phyloP scores from a whole-genome alignment of 805 yeast genomes.

The Yamadazyma scolyti region DNA sequence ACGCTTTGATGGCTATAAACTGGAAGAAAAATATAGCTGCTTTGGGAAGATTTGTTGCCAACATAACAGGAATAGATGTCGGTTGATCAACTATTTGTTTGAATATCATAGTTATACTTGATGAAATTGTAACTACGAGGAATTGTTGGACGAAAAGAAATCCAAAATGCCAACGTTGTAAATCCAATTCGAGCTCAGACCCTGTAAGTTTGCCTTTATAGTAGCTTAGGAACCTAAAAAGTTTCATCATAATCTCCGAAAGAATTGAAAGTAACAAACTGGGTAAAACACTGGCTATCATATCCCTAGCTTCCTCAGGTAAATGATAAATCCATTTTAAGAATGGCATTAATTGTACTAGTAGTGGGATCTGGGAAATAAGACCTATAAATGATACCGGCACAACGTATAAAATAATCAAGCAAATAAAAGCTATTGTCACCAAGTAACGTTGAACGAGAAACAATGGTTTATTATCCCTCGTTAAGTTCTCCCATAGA shows the following conservation, averaged over 20 bases:
- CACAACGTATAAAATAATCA: slow-evolving; percentile 64
- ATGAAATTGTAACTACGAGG: slow-evolving; percentile 78
- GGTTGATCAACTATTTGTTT: slow-evolving; percentile 67
- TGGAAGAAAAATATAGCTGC: slow-evolving; percentile 85
- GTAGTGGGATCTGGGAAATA: slow-evolving; percentile 67
- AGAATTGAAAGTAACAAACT: slow-evolving; percentile 60
- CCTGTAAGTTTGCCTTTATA: slow-evolving; percentile 61
- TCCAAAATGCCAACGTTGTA: slow-evolving; percentile 74
- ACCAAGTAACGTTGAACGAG: slow-evolving; percentile 42
- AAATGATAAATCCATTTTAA: slow-evolving; percentile 50
- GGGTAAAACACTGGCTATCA: slow-evolving; percentile 63
- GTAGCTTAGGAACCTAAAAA: slow-evolving; percentile 52
- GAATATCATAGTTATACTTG: slow-evolving; percentile 65
- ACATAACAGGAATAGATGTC: slow-evolving; percentile 61
- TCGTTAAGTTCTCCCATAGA: slow-evolving; percentile 61
- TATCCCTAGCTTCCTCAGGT: slow-evolving; percentile 51
- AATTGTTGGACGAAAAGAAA: slow-evolving; percentile 82
- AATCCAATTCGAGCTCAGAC: slow-evolving; percentile 60
- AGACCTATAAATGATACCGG: slow-evolving; percentile 82
- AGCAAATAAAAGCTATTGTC: slow-evolving; percentile 39
- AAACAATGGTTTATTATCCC: slow-evolving; percentile 31
- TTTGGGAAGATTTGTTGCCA: slow-evolving; percentile 79
- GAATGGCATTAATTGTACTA: slow-evolving; percentile 59
- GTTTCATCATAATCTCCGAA: slow-evolving; percentile 57
- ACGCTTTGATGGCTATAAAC: slow-evolving; percentile 68